Conservation (phyloP, 106 monocot species). For the Allium fistulosum region DNA sequence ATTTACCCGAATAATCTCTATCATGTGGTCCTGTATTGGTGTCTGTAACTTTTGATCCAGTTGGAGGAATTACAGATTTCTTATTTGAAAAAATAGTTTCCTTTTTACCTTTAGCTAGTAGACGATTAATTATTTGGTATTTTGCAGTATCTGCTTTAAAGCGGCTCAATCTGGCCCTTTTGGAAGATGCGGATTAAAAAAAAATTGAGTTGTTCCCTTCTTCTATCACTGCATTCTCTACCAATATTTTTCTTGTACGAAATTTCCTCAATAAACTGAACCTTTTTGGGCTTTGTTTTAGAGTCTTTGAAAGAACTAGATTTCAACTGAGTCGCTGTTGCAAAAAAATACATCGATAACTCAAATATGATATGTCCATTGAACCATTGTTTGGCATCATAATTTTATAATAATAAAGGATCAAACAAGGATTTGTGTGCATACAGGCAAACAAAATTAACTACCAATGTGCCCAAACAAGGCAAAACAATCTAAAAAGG, state of each 20-base stretch:
- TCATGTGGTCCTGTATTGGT: too few species aligned
- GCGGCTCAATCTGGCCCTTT: slow-evolving; percentile 14
- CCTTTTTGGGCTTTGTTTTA: slow-evolving; percentile 46
- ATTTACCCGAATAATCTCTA: too few species aligned
- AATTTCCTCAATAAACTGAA: slow-evolving; percentile 34
- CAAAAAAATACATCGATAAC: too few species aligned
- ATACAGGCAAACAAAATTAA: too few species aligned
- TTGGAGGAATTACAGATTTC: slow-evolving; percentile 18
- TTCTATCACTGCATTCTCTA: slow-evolving; percentile 27
- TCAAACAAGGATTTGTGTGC: too few species aligned
- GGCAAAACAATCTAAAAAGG: too few species aligned
- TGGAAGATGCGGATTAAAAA: slow-evolving; percentile 49
- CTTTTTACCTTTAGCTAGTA: slow-evolving; percentile 14
- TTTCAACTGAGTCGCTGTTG: too few species aligned
- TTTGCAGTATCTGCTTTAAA: slow-evolving; percentile 28
- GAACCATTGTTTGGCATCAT: too few species aligned
- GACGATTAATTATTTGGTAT: slow-evolving; percentile 11
- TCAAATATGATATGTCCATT: too few species aligned
- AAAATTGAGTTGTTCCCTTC: slow-evolving; percentile 27
- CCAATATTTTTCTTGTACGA: slow-evolving; percentile 30
- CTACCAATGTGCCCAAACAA: too few species aligned
- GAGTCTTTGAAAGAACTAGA: too few species aligned
- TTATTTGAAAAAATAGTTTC: slow-evolving; percentile 25
- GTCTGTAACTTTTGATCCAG: slow-evolving; percentile 22
- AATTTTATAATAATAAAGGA: too few species aligned